These are phyloP conservation scores for Colletotrichum sp. DNA, from an alignment of 2,329 filamentous ascomycete species.

Conservation along the genomic window DNA sequence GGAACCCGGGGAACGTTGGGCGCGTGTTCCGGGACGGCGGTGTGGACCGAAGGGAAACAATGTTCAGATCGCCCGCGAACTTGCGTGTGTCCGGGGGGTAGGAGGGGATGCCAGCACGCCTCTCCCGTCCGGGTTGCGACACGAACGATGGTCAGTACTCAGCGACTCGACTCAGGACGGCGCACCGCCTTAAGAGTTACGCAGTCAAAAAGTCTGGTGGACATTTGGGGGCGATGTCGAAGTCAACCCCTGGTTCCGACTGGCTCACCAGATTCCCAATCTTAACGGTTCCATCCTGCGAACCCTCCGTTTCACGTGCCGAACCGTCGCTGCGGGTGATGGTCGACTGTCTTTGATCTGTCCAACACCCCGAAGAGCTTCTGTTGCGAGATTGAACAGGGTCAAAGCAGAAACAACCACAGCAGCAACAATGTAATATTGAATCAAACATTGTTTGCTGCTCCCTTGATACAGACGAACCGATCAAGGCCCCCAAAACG, in stretches of 20 bases:
- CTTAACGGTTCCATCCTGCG: background rate
- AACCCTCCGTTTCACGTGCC: constrained; percentile 14
- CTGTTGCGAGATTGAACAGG: background rate
- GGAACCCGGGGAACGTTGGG: constrained; percentile 7
- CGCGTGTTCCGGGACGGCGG: constrained; percentile 10
- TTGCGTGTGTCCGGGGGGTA: background rate
- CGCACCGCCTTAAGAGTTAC: background rate
- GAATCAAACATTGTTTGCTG: background rate
- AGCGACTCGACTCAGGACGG: background rate
- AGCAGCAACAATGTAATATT: background rate
- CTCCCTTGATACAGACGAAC: background rate
- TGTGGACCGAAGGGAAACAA: background rate
- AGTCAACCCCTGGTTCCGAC: background rate
- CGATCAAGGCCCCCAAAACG: background rate
- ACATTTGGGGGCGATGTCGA: background rate
- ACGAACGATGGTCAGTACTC: background rate
- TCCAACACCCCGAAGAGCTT: background rate
- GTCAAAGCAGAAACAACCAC: background rate
- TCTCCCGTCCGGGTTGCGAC: background rate
- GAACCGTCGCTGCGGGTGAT: constrained; percentile 1
- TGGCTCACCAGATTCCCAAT: background rate
- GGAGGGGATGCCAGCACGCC: background rate
- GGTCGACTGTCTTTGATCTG: background rate
- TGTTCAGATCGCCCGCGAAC: background rate
- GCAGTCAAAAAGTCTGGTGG: background rate